A percentile compares a stretch with the other conserved stretches of the same genome.
These are phyloP conservation scores for Pleurotus cornucopiae DNA, from an alignment of 768 basidiomycete genomes.

Conservation along the genomic window DNA sequence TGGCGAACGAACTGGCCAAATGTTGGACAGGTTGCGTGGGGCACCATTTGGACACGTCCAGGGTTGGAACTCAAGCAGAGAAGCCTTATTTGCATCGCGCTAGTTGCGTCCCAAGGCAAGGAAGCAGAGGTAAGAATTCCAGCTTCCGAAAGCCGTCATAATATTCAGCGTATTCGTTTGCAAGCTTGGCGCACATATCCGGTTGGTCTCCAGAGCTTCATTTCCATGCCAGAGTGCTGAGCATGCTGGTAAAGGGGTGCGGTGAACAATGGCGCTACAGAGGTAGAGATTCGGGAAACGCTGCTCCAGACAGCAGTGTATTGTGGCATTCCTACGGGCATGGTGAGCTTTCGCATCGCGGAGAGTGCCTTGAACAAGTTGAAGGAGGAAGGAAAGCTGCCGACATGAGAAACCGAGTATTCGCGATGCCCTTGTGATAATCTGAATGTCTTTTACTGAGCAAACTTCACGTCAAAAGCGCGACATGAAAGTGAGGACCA, in stretches of 20 bases:
- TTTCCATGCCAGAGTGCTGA: neutral
- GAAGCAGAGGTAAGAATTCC: slow-evolving; percentile 30
- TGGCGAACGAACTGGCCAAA: neutral
- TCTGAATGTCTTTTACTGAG: no score
- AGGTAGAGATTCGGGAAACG: slow-evolving; percentile 39
- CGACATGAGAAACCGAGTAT: slow-evolving; percentile 1
- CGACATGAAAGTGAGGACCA: no score
- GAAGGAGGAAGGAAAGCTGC: slow-evolving; percentile 29
- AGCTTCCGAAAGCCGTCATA: no score
- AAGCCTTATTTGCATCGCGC: slow-evolving; percentile 39
- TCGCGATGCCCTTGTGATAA: no score
- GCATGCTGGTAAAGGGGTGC: slow-evolving; percentile 28
- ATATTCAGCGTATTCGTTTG: no score
- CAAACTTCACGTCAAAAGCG: no score
- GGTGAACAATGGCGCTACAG: slow-evolving; percentile 37
- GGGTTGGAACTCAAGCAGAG: slow-evolving; percentile 42
- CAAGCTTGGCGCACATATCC: slow-evolving; percentile 34
- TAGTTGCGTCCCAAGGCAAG: slow-evolving; percentile 39
- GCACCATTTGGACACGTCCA: slow-evolving; percentile 43
- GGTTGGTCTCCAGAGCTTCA: slow-evolving; percentile 15
- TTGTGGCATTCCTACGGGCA: slow-evolving; percentile 38
- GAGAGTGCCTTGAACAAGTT: slow-evolving; percentile 34
- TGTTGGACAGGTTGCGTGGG: slow-evolving; percentile 35
- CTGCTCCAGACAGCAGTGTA: slow-evolving; percentile 39
- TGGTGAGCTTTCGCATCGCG: slow-evolving; percentile 35